Percentiles rank a stretch among this genome's conserved stretches.
Conservation (phyloP, 2,329 filamentous ascomycete species). For the Westerdykella aurantiaca region DNA sequence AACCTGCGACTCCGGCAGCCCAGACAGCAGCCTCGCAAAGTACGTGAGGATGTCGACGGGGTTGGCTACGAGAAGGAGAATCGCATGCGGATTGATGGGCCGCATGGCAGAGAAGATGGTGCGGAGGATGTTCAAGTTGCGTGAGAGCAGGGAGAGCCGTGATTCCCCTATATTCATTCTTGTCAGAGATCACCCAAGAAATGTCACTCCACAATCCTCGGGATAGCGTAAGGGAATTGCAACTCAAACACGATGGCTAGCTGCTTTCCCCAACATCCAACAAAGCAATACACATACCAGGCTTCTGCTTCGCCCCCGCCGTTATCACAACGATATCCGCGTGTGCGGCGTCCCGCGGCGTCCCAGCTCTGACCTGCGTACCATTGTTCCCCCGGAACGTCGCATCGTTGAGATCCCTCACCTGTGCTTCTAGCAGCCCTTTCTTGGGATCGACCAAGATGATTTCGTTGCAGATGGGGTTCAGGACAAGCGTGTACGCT, state of each 20-base stretch:
- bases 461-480: constrained; percentile 47
- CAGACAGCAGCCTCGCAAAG: constrained; percentile 44
- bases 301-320: constrained; percentile 49
- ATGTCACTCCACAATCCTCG: not conserved
- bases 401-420: constrained; percentile 49
- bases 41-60: constrained; percentile 52
- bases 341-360: constrained; percentile 46
- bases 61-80: constrained; percentile 50
- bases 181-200: not conserved
- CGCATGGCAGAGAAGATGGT: constrained; percentile 46
- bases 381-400: constrained; percentile 42
- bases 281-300: constrained; percentile 20
- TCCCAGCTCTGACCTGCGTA: constrained; percentile 43
- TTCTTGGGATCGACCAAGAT: constrained; percentile 51
- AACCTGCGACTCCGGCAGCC: constrained; percentile 46
- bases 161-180: constrained; percentile 37
- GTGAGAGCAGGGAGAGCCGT: constrained; percentile 43
- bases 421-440: constrained; percentile 45
- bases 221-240: not conserved
- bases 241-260: not conserved
- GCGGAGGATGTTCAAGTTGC: constrained; percentile 46
- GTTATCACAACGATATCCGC: constrained; percentile 52
- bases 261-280: not conserved
- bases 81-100: constrained; percentile 44
- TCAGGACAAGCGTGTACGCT: constrained; percentile 48